These are phyloP conservation scores for Ogataea trehaloabstinens DNA, from an alignment of 805 yeast genomes.

Conservation along the genomic window DNA sequence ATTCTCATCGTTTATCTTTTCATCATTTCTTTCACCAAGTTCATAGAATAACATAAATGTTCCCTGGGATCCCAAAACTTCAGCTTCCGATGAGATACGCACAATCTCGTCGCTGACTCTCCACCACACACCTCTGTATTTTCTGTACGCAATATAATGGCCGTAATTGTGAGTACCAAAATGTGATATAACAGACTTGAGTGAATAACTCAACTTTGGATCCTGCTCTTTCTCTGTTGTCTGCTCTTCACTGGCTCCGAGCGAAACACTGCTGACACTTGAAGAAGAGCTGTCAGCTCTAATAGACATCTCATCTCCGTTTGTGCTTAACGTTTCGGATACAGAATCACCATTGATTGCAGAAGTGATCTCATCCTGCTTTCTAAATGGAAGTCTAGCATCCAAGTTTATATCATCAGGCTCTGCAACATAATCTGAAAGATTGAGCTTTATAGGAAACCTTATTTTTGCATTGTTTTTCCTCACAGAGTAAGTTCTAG, in stretches of 20 bases:
- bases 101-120: slow-evolving; percentile 89
- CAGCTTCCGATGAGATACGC: slow-evolving; percentile 72
- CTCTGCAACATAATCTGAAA: slow-evolving; percentile 67
- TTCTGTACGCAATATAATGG: slow-evolving; percentile 90
- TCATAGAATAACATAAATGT: slow-evolving; percentile 94
- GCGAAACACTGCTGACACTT: not conserved
- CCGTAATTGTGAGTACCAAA: slow-evolving; percentile 97
- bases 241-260: slow-evolving; percentile 2
- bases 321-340: slow-evolving; percentile 13
- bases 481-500: slow-evolving; percentile 74
- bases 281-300: slow-evolving; percentile 2
- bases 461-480: slow-evolving; percentile 82
- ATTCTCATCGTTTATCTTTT: slow-evolving; percentile 26
- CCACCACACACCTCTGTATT: slow-evolving; percentile 88
- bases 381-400: slow-evolving; percentile 73
- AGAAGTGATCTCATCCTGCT: slow-evolving; percentile 42
- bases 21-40: slow-evolving; percentile 29
- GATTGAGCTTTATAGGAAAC: slow-evolving; percentile 68
- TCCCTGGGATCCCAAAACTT: slow-evolving; percentile 79
- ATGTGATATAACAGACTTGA: slow-evolving; percentile 87
- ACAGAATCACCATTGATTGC: not conserved
- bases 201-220: slow-evolving; percentile 57
- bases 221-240: slow-evolving; percentile 6
- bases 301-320: slow-evolving; percentile 8
- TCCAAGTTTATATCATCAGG: slow-evolving; percentile 72